Conservation (phyloP, 495 filamentous ascomycete genomes). For the Pyronema omphalodes region DNA sequence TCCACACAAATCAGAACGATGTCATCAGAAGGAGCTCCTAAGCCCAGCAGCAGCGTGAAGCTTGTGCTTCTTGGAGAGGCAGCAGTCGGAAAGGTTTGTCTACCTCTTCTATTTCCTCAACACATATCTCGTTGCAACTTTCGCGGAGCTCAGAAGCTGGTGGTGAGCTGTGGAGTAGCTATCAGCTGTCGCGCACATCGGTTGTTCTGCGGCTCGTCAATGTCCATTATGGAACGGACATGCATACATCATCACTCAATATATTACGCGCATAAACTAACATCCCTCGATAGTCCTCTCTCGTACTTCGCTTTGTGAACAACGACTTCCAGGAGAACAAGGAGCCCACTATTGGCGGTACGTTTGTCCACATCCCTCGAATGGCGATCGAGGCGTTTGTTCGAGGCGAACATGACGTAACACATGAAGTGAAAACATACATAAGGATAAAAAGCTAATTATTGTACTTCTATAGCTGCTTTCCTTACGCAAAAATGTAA, state of each 20-base stretch:
- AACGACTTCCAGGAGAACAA: conserved; percentile 99
- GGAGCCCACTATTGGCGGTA: conserved; percentile 97
- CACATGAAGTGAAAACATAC: background rate
- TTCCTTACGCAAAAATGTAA: conserved; percentile 98
- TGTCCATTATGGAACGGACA: background rate
- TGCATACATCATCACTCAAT: background rate
- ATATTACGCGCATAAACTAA: conserved; percentile 3
- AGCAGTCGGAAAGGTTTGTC: conserved; percentile 83
- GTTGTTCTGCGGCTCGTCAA: background rate
- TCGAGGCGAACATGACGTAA: too few relatives aligned
- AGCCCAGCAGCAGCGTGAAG: conserved; percentile 98
- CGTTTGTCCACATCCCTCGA: conserved; percentile 17
- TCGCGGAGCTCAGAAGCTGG: conserved; percentile 1
- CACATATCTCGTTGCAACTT: background rate
- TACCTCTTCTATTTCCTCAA: background rate
- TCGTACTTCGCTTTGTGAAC: conserved; percentile 96
- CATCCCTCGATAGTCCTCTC: conserved; percentile 51
- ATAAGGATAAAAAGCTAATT: background rate
- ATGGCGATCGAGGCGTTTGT: too few relatives aligned
- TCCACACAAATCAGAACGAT: background rate
- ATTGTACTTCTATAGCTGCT: conserved; percentile 42
- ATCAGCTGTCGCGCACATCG: background rate
- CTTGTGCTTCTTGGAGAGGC: conserved; percentile 92
- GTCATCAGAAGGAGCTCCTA: conserved; percentile 41
- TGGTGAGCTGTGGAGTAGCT: background rate